phyloP scores from a whole-genome alignment of 2,329 filamentous ascomycete genomes.

The Dothistroma pini region DNA sequence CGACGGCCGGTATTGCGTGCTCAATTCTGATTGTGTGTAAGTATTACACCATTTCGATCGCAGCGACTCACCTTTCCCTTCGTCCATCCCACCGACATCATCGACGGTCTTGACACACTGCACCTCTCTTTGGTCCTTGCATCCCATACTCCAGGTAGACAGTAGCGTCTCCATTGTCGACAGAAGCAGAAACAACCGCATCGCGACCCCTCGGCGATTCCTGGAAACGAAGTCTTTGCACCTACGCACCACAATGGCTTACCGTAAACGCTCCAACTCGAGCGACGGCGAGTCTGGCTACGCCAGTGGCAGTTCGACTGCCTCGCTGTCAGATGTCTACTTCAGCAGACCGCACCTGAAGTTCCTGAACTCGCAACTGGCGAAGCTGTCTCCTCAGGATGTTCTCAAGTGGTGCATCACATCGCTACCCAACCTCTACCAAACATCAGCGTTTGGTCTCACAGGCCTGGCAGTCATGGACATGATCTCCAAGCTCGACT shows the following conservation, averaged over 20 bases:
- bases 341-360: constrained; percentile 86
- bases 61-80: background rate
- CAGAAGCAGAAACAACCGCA: background rate
- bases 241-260: constrained; percentile 15
- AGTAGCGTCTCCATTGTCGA: background rate
- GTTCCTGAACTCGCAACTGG: constrained; percentile 85
- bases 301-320: constrained; percentile 63
- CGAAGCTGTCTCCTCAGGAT: constrained; percentile 82
- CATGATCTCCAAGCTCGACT: constrained; percentile 71
- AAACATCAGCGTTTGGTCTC: constrained; percentile 51
- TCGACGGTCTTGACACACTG: background rate
- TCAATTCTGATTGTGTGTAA: constrained; percentile 3
- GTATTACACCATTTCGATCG: constrained; percentile 5
- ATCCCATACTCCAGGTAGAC: background rate
- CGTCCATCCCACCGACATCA: background rate
- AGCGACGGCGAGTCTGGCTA: constrained; percentile 74
- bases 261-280: constrained; percentile 19
- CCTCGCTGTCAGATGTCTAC: constrained; percentile 68
- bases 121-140: background rate
- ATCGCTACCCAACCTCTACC: constrained; percentile 67
- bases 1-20: constrained; percentile 7
- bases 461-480: constrained; percentile 53
- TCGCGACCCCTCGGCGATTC: background rate
- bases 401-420: constrained; percentile 89
- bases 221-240: constrained; percentile 2